phyloP scores from a whole-genome alignment of 2,329 filamentous ascomycete species.

The Penicillium sp. region DNA sequence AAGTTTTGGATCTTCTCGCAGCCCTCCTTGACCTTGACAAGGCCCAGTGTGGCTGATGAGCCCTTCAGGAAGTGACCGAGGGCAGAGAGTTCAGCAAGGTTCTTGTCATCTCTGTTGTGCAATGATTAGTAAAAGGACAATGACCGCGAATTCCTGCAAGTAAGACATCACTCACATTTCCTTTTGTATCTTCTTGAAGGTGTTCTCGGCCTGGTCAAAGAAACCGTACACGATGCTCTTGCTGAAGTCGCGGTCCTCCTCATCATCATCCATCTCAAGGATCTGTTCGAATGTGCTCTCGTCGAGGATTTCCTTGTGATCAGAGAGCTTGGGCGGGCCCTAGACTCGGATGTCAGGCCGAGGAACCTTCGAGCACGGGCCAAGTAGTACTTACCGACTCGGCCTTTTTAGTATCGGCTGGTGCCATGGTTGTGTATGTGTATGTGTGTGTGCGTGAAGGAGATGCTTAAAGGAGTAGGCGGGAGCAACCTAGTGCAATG shows the following conservation, averaged over 20 bases:
- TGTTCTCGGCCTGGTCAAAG: slow-evolving; percentile 80
- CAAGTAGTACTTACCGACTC: slow-evolving; percentile 18
- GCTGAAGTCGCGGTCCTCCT: slow-evolving; percentile 79
- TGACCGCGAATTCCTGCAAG: neutral
- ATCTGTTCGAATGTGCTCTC: slow-evolving; percentile 80
- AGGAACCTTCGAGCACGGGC: neutral
- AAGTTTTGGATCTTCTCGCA: slow-evolving; percentile 97
- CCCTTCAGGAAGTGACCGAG: slow-evolving; percentile 96
- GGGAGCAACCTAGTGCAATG: slow-evolving; percentile 3
- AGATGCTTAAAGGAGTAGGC: neutral
- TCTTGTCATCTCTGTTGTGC: slow-evolving; percentile 49
- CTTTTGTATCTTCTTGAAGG: slow-evolving; percentile 74
- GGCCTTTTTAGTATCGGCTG: slow-evolving; percentile 23
- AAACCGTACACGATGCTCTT: slow-evolving; percentile 81
- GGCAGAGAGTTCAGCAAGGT: slow-evolving; percentile 67
- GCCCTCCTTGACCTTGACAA: slow-evolving; percentile 80
- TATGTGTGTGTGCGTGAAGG: neutral
- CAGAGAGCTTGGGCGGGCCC: slow-evolving; percentile 44
- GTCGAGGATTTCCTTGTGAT: slow-evolving; percentile 71
- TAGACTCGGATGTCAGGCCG: slow-evolving; percentile 14
- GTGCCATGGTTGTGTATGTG: slow-evolving; percentile 20
- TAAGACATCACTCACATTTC: slow-evolving; percentile 63
- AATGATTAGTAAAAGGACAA: neutral
- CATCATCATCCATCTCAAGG: slow-evolving; percentile 93
- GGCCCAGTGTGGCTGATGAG: slow-evolving; percentile 84